Evolutionary conservation across 176 grass and related monocot genomes (phyloP), one percentile per base, ranked within the genome.

Genomic region (Juncus inflexus): DNA sequence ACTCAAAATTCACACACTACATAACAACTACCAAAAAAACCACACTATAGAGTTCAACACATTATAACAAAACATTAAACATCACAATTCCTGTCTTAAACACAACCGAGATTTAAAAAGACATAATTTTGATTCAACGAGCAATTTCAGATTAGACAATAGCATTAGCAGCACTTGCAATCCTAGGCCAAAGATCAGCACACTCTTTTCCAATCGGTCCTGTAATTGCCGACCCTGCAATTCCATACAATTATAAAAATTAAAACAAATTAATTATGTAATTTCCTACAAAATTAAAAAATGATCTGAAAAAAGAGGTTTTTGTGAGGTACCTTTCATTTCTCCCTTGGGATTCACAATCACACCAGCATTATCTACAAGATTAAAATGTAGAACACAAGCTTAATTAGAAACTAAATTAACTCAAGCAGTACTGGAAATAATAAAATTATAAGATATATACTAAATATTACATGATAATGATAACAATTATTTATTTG

Each of bases 281-380:
- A 50, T 28, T 28, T 28, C 19, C 19, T 28, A 28, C 19, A 28
- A 28, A 28, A 28, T 28, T 12, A 15, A 43, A 62, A 40, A 6
- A 64, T 56, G 9, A 52, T 10, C 51, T 43, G 6, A 70, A 59
- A 3, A 35, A 45, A 58, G 38, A 28, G 19, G 19, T 28, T 28
- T 28, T 28, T 28, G 19, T 28, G 19, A 47, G 19, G 13, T 65
- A 76, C 73, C 73, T 76, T 76, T 76, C 73, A 76, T 76, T 65
- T 76, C 73, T 42, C 73, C 73, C 58, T 76, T 76, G 45, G 73
- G 73, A 43, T 76, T 76, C 61, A 76, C 73, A 64, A 76, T 76
- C 14, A 76, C 73, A 55, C 73, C 73, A 65, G 73, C 73, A 57
- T 76, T 76, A 65, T 76, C 73, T 76, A 41, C 61, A 76, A 65